Conservation (phyloP, 352 stramenopile species). For the Phytophthora macrochlamydospora region DNA sequence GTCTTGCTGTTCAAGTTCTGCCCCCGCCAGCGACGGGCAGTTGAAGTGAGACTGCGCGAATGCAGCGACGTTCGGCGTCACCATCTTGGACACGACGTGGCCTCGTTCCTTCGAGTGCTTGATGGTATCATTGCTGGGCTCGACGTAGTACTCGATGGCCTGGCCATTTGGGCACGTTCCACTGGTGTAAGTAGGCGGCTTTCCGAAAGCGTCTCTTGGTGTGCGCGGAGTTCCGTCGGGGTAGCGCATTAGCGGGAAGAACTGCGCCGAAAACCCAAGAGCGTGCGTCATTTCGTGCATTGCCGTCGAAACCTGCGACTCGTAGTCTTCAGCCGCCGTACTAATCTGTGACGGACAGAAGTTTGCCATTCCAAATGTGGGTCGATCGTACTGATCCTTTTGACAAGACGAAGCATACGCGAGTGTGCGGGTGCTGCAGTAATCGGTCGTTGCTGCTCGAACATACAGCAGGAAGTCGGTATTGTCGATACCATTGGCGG, state of each 20-base stretch:
- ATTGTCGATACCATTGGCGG: conserved; percentile 41
- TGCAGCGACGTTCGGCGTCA: conserved; percentile 63
- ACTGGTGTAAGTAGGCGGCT: conserved; percentile 32
- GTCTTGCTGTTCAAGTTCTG: conserved; percentile 79
- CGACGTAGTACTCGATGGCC: conserved; percentile 41
- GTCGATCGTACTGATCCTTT: conserved; percentile 85
- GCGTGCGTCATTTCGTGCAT: conserved; percentile 87
- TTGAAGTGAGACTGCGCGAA: conserved; percentile 76
- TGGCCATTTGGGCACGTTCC: conserved; percentile 65
- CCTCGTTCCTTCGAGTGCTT: conserved; percentile 60
- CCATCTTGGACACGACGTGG: conserved; percentile 65
- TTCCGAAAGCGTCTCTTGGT: conserved; percentile 47
- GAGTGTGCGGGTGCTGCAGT: conserved; percentile 58
- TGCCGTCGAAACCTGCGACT: conserved; percentile 66
- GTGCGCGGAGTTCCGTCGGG: conserved; percentile 71
- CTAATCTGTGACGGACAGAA: conserved; percentile 80
- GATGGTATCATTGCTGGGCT: conserved; percentile 48
- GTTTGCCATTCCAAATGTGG: conserved; percentile 86
- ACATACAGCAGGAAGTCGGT: conserved; percentile 82
- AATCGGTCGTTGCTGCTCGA: conserved; percentile 48
- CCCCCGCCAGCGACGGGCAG: conserved; percentile 58
- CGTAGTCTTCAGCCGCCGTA: conserved; percentile 54
- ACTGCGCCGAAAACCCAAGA: conserved; percentile 77
- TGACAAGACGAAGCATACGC: conserved; percentile 84
- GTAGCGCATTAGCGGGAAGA: conserved; percentile 78